A percentile compares a stretch with the other conserved stretches of the same genome.
These are phyloP conservation scores for Solanum phureja DNA, from an alignment of 257 asterid genomes.

Conservation along the genomic window DNA sequence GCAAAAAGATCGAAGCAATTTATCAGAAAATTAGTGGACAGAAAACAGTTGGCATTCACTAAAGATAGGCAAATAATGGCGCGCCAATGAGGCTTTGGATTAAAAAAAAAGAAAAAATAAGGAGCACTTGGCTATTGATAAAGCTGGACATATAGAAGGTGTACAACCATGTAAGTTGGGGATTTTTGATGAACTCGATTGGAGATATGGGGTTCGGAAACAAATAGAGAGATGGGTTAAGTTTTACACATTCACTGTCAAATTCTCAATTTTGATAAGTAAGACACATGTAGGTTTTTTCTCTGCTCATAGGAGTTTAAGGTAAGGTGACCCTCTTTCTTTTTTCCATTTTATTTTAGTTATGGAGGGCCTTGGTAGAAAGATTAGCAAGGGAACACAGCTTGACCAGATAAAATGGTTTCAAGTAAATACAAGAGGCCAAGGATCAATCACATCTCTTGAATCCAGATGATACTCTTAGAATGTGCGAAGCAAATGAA, in stretches of 20 bases:
- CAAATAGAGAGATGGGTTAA: not conserved
- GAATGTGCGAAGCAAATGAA: too few relatives aligned
- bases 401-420: not conserved
- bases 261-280: not conserved
- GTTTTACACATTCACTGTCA: too few relatives aligned
- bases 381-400: not conserved
- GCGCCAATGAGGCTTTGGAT: not conserved
- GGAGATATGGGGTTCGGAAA: not conserved
- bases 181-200: not conserved
- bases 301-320: not conserved
- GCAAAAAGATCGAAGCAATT: not conserved
- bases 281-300: not conserved
- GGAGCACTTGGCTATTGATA: too few relatives aligned
- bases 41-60: not conserved
- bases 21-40: not conserved
- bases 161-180: too few relatives aligned
- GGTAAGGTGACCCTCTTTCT: not conserved
- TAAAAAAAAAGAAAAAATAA: not conserved
- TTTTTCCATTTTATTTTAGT: not conserved
- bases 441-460: not conserved
- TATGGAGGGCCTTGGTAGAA: not conserved
- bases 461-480: not conserved
- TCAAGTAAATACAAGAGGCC: not conserved
- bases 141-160: too few relatives aligned
- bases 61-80: not conserved